phyloP scores from a whole-genome alignment of 352 stramenopile genomes.

The Phytophthora vignae region DNA sequence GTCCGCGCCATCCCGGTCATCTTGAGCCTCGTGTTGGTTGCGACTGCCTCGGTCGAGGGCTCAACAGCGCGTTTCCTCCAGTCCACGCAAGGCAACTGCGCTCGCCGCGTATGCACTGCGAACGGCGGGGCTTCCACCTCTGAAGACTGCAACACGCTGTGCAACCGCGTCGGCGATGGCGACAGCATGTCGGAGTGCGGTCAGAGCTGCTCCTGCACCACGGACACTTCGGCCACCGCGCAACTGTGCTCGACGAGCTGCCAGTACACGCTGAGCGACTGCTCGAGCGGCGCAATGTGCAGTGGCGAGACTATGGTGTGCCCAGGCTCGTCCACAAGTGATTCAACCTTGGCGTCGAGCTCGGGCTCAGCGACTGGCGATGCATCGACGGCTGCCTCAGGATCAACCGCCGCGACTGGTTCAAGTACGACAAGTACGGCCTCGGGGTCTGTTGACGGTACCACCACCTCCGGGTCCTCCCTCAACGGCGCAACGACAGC shows the following conservation, averaged over 20 bases:
- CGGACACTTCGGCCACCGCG: slow-evolving; percentile 19
- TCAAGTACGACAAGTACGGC: neutral
- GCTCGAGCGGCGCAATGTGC: slow-evolving; percentile 27
- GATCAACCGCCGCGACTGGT: slow-evolving; percentile 4
- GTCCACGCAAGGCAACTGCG: slow-evolving; percentile 33
- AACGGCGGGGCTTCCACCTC: slow-evolving; percentile 22
- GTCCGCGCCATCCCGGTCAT: slow-evolving; percentile 20
- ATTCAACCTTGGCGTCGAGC: slow-evolving; percentile 3
- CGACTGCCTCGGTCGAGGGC: slow-evolving; percentile 14
- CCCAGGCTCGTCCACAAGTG: slow-evolving; percentile 14
- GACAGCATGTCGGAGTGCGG: slow-evolving; percentile 38
- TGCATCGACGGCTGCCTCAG: neutral
- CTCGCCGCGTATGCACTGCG: slow-evolving; percentile 28
- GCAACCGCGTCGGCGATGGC: slow-evolving; percentile 32
- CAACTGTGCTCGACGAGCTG: slow-evolving; percentile 32
- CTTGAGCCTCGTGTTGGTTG: slow-evolving; percentile 19
- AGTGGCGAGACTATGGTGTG: slow-evolving; percentile 36
- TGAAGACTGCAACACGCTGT: slow-evolving; percentile 39
- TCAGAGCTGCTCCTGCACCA: slow-evolving; percentile 34
- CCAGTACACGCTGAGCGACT: slow-evolving; percentile 28
- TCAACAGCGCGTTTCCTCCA: slow-evolving; percentile 26
- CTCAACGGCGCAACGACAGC: neutral
- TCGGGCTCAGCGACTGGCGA: neutral
- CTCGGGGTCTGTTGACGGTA: neutral
- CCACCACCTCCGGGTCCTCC: neutral